These are phyloP conservation scores for Ulota crispa DNA, from an alignment of 225 moss, liverwort and hornwort genomes.

Conservation along the genomic window DNA sequence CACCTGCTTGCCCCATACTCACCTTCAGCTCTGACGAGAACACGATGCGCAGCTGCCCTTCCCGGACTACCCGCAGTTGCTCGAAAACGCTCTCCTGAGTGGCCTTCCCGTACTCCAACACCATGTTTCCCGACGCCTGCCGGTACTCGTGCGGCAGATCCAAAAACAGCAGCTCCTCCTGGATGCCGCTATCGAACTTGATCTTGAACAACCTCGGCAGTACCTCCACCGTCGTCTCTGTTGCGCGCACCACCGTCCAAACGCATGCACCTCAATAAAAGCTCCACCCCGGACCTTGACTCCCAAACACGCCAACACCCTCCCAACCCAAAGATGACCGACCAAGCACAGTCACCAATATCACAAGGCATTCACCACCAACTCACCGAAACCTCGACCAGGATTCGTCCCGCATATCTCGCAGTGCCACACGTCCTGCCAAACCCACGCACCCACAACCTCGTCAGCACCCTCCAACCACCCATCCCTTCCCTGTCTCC, in stretches of 20 bases:
- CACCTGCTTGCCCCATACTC: background rate
- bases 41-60: slow-evolving; percentile 89
- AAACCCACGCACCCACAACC: slow-evolving; percentile 1
- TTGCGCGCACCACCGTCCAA: slow-evolving; percentile 36
- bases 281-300: background rate
- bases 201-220: slow-evolving; percentile 96
- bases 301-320: background rate
- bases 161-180: slow-evolving; percentile 92
- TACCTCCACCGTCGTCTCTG: slow-evolving; percentile 99
- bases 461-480: slow-evolving; percentile 13
- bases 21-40: slow-evolving; percentile 97
- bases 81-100: slow-evolving; percentile 99
- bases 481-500: too few relatives aligned
- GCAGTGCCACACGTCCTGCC: slow-evolving; percentile 76
- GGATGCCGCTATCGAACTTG: slow-evolving; percentile 93
- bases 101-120: slow-evolving; percentile 93
- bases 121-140: slow-evolving; percentile 81
- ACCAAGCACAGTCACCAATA: background rate
- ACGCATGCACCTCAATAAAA: slow-evolving; percentile 2
- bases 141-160: slow-evolving; percentile 94
- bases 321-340: background rate
- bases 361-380: background rate
- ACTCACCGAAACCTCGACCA: slow-evolving; percentile 71
- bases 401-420: slow-evolving; percentile 78
- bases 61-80: slow-evolving; percentile 90